Conservation (phyloP, 1,284 basidiomycete genomes). For the Porphyrellus sp. region DNA sequence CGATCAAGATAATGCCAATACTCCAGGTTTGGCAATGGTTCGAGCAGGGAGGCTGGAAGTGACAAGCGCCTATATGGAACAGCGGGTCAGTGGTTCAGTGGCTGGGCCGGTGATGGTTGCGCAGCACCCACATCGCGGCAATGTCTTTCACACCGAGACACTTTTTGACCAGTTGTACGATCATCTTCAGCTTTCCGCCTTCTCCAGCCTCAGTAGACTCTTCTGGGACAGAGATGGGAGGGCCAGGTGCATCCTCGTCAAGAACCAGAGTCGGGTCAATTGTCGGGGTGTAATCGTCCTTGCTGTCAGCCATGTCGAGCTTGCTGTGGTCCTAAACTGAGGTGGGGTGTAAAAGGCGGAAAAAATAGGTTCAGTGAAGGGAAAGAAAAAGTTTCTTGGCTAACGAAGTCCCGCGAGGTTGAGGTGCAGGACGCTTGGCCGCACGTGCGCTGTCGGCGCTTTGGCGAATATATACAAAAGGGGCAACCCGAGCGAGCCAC, state of each 20-base stretch:
- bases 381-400: constrained; percentile 1
- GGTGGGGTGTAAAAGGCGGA: neutral
- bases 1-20: constrained; percentile 95
- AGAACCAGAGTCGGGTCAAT: constrained; percentile 1
- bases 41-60: constrained; percentile 83
- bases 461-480: constrained; percentile 14
- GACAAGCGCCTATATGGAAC: constrained; percentile 70
- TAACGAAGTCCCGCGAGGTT: constrained; percentile 8
- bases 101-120: neutral
- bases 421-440: constrained; percentile 5
- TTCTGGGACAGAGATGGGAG: constrained; percentile 72
- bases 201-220: constrained; percentile 66
- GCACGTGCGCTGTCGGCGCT: constrained; percentile 21
- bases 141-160: constrained; percentile 89
- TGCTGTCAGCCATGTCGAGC: constrained; percentile 22
- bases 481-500: constrained; percentile 1
- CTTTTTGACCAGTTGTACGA: constrained; percentile 83
- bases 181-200: constrained; percentile 88
- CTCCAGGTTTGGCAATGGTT: constrained; percentile 91
- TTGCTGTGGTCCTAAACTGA: neutral
- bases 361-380: neutral
- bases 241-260: constrained; percentile 57
- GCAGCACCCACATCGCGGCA: constrained; percentile 73
- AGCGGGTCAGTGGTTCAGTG: constrained; percentile 8
- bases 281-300: constrained; percentile 6